Percentiles rank a stretch among this genome's conserved stretches.
These are phyloP conservation scores for Apodospora peruviana DNA, from an alignment of 495 filamentous ascomycete genomes.

Conservation along the genomic window DNA sequence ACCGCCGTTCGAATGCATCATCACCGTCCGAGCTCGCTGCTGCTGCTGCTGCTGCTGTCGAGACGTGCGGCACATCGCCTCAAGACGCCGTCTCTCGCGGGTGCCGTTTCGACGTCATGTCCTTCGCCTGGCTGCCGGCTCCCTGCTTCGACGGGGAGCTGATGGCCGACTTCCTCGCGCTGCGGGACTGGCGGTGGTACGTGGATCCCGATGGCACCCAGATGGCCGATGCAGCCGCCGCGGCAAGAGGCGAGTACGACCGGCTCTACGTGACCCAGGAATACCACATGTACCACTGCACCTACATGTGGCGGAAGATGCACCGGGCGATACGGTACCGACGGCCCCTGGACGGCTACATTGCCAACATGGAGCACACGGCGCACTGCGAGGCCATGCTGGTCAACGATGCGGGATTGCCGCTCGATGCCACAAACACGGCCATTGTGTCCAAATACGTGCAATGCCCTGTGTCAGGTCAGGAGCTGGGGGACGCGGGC, in stretches of 20 bases:
- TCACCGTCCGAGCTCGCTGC: too few relatives aligned
- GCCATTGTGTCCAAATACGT: not conserved
- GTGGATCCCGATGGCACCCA: not conserved
- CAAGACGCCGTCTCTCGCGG: conserved; percentile 9
- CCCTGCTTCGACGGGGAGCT: conserved; percentile 17
- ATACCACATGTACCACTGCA: conserved; percentile 27
- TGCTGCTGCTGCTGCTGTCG: too few relatives aligned
- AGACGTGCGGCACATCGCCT: not conserved
- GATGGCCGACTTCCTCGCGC: conserved; percentile 20
- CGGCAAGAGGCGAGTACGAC: conserved; percentile 8
- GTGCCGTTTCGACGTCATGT: conserved; percentile 21
- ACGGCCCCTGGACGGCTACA: conserved; percentile 10
- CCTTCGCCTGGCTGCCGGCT: conserved; percentile 16
- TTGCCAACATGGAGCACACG: conserved; percentile 18
- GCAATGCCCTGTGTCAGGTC: too few relatives aligned
- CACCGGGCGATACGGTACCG: conserved; percentile 14
- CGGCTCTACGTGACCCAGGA: conserved; percentile 23
- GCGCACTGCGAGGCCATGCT: conserved; percentile 15
- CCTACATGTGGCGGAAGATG: conserved; percentile 29
- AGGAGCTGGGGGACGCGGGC: too few relatives aligned
- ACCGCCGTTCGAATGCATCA: too few relatives aligned
- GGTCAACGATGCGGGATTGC: not conserved
- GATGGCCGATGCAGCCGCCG: conserved; percentile 4
- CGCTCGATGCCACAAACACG: not conserved
- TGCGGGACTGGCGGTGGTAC: conserved; percentile 30